Evolutionary conservation across 2,329 filamentous ascomycete species (phyloP).

Genomic region (Aspergillus quadrilineatus): DNA sequence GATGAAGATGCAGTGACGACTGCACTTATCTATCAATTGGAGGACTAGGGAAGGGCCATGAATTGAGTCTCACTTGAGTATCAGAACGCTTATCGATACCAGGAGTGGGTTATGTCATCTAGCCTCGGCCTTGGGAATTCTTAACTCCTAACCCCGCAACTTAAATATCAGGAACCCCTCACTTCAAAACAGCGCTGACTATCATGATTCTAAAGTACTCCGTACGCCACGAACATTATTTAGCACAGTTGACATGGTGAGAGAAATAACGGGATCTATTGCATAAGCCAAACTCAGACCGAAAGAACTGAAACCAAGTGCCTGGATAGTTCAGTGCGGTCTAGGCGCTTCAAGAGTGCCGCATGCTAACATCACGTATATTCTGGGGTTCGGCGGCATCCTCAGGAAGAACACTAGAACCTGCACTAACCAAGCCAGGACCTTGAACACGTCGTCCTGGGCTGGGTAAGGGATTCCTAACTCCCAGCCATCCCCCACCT

Average conservation of each 20-base stretch:
- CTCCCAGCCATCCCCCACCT: slow-evolving; percentile 6
- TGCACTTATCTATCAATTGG: background rate
- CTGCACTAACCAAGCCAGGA: slow-evolving; percentile 3
- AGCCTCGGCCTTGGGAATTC: background rate
- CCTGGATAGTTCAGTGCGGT: background rate
- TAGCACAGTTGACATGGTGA: background rate
- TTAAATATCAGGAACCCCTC: background rate
- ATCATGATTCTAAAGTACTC: too few species aligned
- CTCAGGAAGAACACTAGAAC: slow-evolving; percentile 4
- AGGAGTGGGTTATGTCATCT: slow-evolving; percentile 2
- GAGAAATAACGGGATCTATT: background rate
- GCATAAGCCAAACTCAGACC: background rate
- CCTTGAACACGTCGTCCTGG: slow-evolving; percentile 1
- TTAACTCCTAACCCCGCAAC: slow-evolving; percentile 10
- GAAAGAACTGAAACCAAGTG: background rate
- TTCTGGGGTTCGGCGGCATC: background rate
- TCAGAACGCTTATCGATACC: slow-evolving; percentile 5
- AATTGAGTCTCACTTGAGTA: slow-evolving; percentile 10
- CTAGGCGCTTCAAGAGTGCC: background rate
- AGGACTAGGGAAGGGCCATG: background rate
- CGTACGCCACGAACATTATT: too few species aligned
- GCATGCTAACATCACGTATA: background rate
- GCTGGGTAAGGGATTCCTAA: slow-evolving; percentile 1
- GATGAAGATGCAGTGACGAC: background rate
- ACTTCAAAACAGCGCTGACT: background rate